Percentiles rank a stretch among this genome's conserved stretches.
Conservation (phyloP, 139 green algal species). For the Chlorella vulgaris region DNA sequence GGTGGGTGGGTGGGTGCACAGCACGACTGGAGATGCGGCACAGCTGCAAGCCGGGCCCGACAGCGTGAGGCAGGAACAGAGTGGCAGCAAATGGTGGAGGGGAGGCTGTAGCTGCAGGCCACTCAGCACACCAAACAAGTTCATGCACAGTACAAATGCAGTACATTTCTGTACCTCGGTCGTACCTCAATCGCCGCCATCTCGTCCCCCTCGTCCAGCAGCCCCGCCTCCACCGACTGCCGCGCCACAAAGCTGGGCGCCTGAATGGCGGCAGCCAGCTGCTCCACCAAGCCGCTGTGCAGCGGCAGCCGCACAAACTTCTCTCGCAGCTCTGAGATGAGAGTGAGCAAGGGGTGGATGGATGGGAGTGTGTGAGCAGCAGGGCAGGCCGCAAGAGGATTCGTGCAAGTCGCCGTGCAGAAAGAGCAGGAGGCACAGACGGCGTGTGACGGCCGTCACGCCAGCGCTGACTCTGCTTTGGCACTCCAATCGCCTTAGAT, state of each 20-base stretch:
- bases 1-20: too few relatives aligned
- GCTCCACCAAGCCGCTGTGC: constrained; percentile 45
- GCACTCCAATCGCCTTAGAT: too few relatives aligned
- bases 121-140: background rate
- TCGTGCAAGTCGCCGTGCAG: too few relatives aligned
- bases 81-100: too few relatives aligned
- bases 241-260: constrained; percentile 34
- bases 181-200: constrained; percentile 39
- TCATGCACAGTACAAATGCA: background rate
- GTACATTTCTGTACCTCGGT: background rate
- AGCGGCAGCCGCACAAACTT: constrained; percentile 49
- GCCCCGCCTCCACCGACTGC: constrained; percentile 41
- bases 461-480: too few relatives aligned
- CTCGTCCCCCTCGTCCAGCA: constrained; percentile 45
- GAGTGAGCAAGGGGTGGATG: background rate
- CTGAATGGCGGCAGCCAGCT: constrained; percentile 30
- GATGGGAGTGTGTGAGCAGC: background rate
- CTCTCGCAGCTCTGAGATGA: constrained; percentile 35
- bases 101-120: too few relatives aligned
- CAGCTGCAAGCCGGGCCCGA: too few relatives aligned
- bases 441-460: too few relatives aligned
- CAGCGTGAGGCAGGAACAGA: too few relatives aligned
- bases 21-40: too few relatives aligned
- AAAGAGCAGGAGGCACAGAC: too few relatives aligned
- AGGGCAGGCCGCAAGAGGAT: background rate